These are phyloP conservation scores for Pistacia atlantica DNA, from an alignment of 345 rosid species.

Conservation along the genomic window DNA sequence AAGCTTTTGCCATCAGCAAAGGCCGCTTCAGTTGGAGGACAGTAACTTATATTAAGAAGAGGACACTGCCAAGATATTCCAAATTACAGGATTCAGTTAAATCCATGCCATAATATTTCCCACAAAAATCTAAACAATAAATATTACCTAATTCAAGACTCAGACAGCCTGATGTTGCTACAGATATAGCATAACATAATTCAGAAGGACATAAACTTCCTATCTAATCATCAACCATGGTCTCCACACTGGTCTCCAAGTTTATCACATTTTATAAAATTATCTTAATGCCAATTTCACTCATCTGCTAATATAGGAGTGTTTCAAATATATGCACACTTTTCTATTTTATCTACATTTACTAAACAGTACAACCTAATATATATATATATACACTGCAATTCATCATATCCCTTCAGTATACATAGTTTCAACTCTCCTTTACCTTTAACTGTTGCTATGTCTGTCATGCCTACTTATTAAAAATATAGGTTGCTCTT, in stretches of 20 bases:
- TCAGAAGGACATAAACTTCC: neutral
- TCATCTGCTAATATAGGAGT: neutral
- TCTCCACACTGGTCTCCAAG: neutral
- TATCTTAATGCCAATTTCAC: neutral
- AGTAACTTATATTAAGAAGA: conserved; percentile 87
- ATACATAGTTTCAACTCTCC: no score
- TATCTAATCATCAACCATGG: neutral
- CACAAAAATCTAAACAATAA: neutral
- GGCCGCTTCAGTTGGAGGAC: conserved; percentile 83
- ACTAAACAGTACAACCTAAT: no score
- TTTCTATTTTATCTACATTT: no score
- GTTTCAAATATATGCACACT: no score
- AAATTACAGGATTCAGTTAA: conserved; percentile 29
- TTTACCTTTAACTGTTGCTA: no score
- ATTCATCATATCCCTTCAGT: no score
- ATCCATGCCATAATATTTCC: neutral
- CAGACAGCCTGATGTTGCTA: neutral
- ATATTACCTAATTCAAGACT: neutral
- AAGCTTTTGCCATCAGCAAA: conserved; percentile 63
- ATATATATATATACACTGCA: no score
- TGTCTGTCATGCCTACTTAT: no score
- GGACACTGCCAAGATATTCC: conserved; percentile 72
- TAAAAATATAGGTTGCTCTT: no score
- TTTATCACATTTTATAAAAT: neutral
- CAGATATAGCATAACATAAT: neutral